phyloP scores from a whole-genome alignment of 495 filamentous ascomycete genomes.

The Lindgomyces ingoldianus region DNA sequence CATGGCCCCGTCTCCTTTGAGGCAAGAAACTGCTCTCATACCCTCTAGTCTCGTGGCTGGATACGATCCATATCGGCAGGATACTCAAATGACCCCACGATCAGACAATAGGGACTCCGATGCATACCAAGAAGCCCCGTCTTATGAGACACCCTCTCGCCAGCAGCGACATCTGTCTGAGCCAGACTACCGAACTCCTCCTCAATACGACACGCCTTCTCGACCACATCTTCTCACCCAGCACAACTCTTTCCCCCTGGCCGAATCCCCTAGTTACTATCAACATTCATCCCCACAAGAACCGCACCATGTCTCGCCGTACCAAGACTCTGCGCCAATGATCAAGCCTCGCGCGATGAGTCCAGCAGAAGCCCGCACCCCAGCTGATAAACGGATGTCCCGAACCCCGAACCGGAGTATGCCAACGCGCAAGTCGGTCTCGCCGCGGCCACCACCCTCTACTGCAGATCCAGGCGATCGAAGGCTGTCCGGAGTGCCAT shows the following conservation, averaged over 20 bases:
- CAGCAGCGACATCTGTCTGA: conserved; percentile 25
- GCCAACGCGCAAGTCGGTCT: conserved; percentile 73
- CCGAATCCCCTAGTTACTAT: conserved; percentile 25
- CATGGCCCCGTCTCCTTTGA: conserved; percentile 32
- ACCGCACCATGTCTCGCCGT: conserved; percentile 27
- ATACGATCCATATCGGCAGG: conserved; percentile 22
- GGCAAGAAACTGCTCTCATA: conserved; percentile 21
- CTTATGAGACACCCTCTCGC: conserved; percentile 32
- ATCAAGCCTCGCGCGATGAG: conserved; percentile 57
- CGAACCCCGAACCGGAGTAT: conserved; percentile 51
- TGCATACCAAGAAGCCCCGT: conserved; percentile 19
- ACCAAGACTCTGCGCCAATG: conserved; percentile 39
- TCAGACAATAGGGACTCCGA: conserved; percentile 10
- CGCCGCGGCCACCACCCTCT: conserved; percentile 64
- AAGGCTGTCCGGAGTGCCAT: conserved; percentile 67
- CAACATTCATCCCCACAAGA: conserved; percentile 32
- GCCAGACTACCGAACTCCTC: conserved; percentile 26
- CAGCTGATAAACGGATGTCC: conserved; percentile 21
- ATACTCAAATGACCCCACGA: conserved; percentile 13
- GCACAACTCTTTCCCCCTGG: conserved; percentile 16
- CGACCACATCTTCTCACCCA: conserved; percentile 39
- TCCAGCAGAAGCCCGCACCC: conserved; percentile 45
- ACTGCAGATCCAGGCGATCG: conserved; percentile 46
- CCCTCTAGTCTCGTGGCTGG: conserved; percentile 35
- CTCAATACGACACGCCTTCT: conserved; percentile 37